These are phyloP conservation scores for Ustanciosporium gigantosporum DNA, from an alignment of 1,284 basidiomycete species.

Conservation along the genomic window DNA sequence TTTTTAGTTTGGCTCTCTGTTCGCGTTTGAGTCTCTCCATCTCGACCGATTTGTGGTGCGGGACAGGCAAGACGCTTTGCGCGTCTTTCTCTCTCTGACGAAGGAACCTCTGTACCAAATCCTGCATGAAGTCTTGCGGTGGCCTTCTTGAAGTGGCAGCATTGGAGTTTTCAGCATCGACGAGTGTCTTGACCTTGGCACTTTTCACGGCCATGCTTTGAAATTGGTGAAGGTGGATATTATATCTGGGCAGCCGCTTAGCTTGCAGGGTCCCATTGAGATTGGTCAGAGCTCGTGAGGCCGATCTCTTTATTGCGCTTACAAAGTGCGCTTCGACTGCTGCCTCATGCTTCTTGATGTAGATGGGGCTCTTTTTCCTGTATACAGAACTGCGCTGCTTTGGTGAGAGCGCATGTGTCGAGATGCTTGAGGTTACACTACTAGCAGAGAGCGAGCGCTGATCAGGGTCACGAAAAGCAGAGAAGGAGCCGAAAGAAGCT, in stretches of 20 bases:
- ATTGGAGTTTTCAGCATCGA: constrained; percentile 29
- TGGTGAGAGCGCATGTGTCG: neutral
- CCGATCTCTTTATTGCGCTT: neutral
- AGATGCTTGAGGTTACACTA: constrained; percentile 2
- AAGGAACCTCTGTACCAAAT: constrained; percentile 3
- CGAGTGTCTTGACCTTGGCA: constrained; percentile 11
- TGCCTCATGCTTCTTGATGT: constrained; percentile 4
- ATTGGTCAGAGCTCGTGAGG: neutral
- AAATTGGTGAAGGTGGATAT: constrained; percentile 7
- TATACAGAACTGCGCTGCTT: constrained; percentile 1
- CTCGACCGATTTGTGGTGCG: constrained; percentile 21
- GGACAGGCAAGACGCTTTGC: constrained; percentile 18
- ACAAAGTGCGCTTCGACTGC: neutral
- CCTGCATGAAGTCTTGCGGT: neutral
- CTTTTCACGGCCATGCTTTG: constrained; percentile 21
- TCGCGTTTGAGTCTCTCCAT: constrained; percentile 27
- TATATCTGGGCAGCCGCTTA: neutral
- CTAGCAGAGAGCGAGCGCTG: constrained; percentile 11
- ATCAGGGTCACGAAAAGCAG: no score
- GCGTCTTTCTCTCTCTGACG: constrained; percentile 22
- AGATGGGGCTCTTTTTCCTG: constrained; percentile 16
- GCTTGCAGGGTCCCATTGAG: constrained; percentile 2
- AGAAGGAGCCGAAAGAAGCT: neutral
- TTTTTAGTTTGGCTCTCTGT: constrained; percentile 6
- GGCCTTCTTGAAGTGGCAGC: neutral